phyloP scores from a whole-genome alignment of 2,329 filamentous ascomycete species.

The Sporothrix phasma region DNA sequence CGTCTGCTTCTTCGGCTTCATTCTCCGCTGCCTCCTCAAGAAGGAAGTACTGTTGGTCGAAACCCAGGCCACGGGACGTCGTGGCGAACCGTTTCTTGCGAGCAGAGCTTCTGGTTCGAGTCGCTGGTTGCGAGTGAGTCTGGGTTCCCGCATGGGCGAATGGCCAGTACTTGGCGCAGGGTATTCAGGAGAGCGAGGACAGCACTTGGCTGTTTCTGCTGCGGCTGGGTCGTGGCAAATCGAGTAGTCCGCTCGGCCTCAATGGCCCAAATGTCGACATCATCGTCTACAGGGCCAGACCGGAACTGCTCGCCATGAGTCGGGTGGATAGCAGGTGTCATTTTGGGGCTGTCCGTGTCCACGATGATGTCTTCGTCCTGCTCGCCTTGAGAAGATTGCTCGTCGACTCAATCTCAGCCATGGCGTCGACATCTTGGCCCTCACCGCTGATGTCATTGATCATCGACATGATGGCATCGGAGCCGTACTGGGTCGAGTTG shows the following conservation, averaged over 20 bases:
- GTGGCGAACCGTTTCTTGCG: background rate
- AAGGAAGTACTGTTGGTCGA: conserved; percentile 37
- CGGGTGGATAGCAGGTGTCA: background rate
- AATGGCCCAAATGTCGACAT: conserved; percentile 46
- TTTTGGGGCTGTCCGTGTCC: background rate
- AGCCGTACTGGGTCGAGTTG: conserved; percentile 15
- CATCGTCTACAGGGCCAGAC: conserved; percentile 28
- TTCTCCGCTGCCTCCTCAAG: conserved; percentile 24
- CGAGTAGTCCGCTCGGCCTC: conserved; percentile 43
- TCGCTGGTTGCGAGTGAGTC: background rate
- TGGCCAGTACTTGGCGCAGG: background rate
- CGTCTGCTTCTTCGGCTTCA: background rate
- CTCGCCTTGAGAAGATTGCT: background rate
- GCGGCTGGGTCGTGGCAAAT: conserved; percentile 18
- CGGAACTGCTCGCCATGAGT: background rate
- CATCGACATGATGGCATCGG: conserved; percentile 14
- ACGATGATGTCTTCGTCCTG: background rate
- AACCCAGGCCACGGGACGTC: background rate
- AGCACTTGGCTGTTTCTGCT: background rate
- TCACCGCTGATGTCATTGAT: conserved; percentile 15
- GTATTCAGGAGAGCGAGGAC: background rate
- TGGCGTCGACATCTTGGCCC: conserved; percentile 6
- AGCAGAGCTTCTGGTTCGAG: background rate
- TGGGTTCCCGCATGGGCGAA: background rate
- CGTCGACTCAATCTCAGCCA: background rate